Conservation (phyloP, 805 yeast species). For the Candida awuae region DNA sequence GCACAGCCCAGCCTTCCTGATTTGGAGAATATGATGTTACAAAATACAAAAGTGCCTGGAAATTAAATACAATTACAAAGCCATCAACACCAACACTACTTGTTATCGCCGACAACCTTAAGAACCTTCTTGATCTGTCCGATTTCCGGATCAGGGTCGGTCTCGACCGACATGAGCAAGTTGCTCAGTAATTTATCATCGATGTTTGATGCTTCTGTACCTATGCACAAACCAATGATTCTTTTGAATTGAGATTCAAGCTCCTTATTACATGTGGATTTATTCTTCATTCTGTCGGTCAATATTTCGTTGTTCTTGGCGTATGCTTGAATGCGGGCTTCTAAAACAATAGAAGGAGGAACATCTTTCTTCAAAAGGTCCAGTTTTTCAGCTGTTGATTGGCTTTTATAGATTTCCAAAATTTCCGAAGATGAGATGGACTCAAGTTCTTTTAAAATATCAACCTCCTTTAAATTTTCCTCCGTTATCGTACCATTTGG, state of each 20-base stretch:
- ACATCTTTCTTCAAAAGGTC: conserved; percentile 22
- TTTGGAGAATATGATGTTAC: too few relatives aligned
- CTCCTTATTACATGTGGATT: conserved; percentile 46
- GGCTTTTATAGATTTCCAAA: conserved; percentile 1
- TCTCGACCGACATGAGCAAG: conserved; percentile 82
- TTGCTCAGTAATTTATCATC: conserved; percentile 59
- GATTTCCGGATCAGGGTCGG: conserved; percentile 53
- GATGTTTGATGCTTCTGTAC: conserved; percentile 73
- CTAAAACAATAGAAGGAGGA: conserved; percentile 45
- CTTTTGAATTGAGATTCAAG: conserved; percentile 74
- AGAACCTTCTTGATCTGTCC: conserved; percentile 29
- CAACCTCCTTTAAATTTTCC: background rate
- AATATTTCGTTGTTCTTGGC: conserved; percentile 56
- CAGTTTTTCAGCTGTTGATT: conserved; percentile 8
- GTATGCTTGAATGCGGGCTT: conserved; percentile 79
- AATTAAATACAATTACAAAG: background rate
- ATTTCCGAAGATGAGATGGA: conserved; percentile 13
- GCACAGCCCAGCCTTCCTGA: too few relatives aligned
- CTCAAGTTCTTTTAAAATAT: conserved; percentile 7
- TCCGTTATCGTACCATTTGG: background rate
- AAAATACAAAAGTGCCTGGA: background rate
- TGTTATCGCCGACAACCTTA: conserved; percentile 27
- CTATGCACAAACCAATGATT: conserved; percentile 85
- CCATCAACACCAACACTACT: too few relatives aligned
- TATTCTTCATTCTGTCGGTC: conserved; percentile 40